Conservation (phyloP, 805 yeast genomes). For the Zygoascus flipseniorum region DNA sequence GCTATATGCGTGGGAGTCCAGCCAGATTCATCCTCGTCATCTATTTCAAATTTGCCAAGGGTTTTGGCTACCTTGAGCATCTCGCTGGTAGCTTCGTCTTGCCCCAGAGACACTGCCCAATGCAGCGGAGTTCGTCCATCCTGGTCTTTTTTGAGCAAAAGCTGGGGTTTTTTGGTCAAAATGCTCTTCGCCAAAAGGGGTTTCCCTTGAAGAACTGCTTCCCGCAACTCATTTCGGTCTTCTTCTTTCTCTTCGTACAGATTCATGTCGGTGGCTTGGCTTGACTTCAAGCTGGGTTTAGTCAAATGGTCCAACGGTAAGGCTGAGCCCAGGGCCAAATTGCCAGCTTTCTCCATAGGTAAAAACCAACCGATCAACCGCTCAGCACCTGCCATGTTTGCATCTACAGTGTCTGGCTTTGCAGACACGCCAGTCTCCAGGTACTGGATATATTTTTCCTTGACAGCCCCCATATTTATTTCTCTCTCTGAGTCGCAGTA, state of each 20-base stretch:
- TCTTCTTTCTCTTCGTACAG: neutral
- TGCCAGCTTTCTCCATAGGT: neutral
- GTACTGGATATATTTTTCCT: conserved; percentile 17
- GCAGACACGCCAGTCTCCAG: conserved; percentile 30
- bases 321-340: neutral
- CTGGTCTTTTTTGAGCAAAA: conserved; percentile 44
- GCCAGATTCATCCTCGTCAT: conserved; percentile 68
- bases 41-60: conserved; percentile 42
- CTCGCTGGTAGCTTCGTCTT: conserved; percentile 42
- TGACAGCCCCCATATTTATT: conserved; percentile 27
- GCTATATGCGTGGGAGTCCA: conserved; percentile 89
- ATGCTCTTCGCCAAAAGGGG: conserved; percentile 39
- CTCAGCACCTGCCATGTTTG: conserved; percentile 22
- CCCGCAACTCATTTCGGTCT: conserved; percentile 1
- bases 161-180: conserved; percentile 43
- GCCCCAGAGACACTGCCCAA: conserved; percentile 74
- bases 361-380: neutral
- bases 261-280: neutral
- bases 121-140: conserved; percentile 78
- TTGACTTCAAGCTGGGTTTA: neutral
- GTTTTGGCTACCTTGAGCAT: conserved; percentile 34
- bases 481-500: conserved; percentile 32
- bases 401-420: conserved; percentile 33
- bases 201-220: conserved; percentile 61
- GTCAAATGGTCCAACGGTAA: neutral